Conservation (phyloP, 1,284 basidiomycete genomes). For the Hemileia vastatrix region DNA sequence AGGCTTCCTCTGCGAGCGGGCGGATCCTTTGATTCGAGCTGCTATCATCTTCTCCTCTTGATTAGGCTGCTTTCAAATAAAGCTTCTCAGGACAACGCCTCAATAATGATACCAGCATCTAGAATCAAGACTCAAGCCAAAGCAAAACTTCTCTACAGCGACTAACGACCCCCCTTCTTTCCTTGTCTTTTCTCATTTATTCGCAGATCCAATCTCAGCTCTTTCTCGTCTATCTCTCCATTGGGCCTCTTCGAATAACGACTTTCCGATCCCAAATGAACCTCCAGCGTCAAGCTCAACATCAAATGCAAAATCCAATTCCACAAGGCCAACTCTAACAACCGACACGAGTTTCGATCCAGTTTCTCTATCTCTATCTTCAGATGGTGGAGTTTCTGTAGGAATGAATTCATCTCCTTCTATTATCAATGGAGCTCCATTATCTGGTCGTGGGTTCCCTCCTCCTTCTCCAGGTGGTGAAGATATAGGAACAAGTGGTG, state of each 20-base stretch:
- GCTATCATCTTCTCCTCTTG: too few species aligned
- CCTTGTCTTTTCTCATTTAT: neutral
- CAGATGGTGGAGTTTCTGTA: neutral
- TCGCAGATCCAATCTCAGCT: conserved; percentile 28
- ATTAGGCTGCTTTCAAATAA: too few species aligned
- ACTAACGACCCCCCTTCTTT: neutral
- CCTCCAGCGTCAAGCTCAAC: neutral
- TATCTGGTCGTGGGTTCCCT: neutral
- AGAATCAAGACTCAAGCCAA: too few species aligned
- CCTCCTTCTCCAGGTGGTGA: neutral
- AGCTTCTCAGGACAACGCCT: too few species aligned
- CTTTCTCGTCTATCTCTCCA: conserved; percentile 25
- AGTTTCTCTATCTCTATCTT: neutral
- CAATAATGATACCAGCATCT: too few species aligned
- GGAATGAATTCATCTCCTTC: neutral
- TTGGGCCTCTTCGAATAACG: conserved; percentile 24
- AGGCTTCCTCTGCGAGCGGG: neutral
- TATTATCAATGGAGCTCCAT: neutral
- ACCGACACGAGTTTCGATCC: neutral
- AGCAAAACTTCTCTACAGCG: too few species aligned
- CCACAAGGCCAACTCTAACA: neutral
- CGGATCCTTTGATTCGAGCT: too few species aligned
- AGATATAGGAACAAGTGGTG: too few species aligned
- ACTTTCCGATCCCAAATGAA: neutral
- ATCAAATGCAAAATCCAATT: neutral